These are phyloP conservation scores for Aethionema arabicum DNA, from an alignment of 345 rosid genomes.

Conservation along the genomic window DNA sequence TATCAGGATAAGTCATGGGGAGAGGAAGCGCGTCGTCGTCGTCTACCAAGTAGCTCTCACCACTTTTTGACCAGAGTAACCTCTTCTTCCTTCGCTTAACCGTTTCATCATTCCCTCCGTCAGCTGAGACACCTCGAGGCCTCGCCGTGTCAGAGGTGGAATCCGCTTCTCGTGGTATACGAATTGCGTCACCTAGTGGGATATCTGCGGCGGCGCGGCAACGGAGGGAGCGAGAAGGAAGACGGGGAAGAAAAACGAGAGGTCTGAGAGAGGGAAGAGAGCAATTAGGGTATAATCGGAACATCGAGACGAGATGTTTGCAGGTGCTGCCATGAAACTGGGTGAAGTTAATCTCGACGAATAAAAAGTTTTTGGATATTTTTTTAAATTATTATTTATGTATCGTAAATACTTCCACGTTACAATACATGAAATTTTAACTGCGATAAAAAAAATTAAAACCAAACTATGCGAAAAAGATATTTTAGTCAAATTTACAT, in stretches of 20 bases:
- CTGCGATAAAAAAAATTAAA: no score
- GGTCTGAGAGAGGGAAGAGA: slow-evolving; percentile 49
- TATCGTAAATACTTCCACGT: slow-evolving; percentile 3
- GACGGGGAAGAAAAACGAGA: slow-evolving; percentile 33
- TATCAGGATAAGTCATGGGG: slow-evolving; percentile 85
- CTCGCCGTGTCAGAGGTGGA: slow-evolving; percentile 48
- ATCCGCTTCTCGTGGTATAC: slow-evolving; percentile 40
- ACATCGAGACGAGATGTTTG: slow-evolving; percentile 48
- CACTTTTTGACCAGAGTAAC: slow-evolving; percentile 70
- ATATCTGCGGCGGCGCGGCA: slow-evolving; percentile 67
- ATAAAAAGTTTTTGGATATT: slow-evolving; percentile 13
- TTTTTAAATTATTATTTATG: not conserved
- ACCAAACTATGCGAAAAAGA: not conserved
- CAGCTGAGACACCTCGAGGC: slow-evolving; percentile 48
- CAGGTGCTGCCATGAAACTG: slow-evolving; percentile 36
- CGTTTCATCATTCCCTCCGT: slow-evolving; percentile 37
- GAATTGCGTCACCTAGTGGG: slow-evolving; percentile 48
- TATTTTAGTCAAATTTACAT: not conserved
- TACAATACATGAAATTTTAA: not conserved
- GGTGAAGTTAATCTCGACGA: slow-evolving; percentile 26
- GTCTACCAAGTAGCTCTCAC: slow-evolving; percentile 74
- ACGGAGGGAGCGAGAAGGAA: slow-evolving; percentile 48
- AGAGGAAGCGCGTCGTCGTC: slow-evolving; percentile 82
- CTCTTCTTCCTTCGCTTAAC: slow-evolving; percentile 60
- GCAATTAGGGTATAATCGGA: slow-evolving; percentile 50